These are phyloP conservation scores for Purshia tridentata DNA, from an alignment of 306 rosid species.

Conservation along the genomic window DNA sequence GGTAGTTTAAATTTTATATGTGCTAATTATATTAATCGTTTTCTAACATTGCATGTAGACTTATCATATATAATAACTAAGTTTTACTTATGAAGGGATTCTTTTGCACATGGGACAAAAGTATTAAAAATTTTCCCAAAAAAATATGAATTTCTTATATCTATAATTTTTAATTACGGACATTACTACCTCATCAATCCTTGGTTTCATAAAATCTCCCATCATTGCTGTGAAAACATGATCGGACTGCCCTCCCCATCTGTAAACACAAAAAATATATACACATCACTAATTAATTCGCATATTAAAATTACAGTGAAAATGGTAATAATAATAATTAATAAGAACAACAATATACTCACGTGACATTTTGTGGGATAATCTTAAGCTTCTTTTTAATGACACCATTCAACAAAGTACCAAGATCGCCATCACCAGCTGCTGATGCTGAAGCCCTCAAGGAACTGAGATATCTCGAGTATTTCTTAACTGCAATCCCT, in stretches of 20 bases:
- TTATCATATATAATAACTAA: no score
- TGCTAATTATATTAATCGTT: no score
- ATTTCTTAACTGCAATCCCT: constrained; percentile 30
- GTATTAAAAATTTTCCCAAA: no score
- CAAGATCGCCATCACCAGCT: constrained; percentile 43
- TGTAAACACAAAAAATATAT: constrained; percentile 21
- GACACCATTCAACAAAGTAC: constrained; percentile 61
- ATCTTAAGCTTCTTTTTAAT: constrained; percentile 69
- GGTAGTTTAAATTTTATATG: no score
- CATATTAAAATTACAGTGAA: neutral
- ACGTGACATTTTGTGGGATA: constrained; percentile 69
- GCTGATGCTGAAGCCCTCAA: constrained; percentile 34
- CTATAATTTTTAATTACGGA: no score
- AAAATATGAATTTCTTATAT: no score
- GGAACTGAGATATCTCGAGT: constrained; percentile 57
- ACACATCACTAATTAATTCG: no score
- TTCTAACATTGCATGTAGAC: no score
- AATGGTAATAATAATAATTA: neutral
- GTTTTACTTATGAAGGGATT: no score
- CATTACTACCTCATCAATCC: constrained; percentile 67
- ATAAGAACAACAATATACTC: constrained; percentile 22
- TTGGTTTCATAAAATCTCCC: constrained; percentile 87
- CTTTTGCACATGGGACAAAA: no score
- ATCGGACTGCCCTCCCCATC: constrained; percentile 70
- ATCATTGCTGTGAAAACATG: constrained; percentile 33